Evolutionary conservation across 169 alveolate species (phyloP).

Genomic region (Plasmodium coatneyi): DNA sequence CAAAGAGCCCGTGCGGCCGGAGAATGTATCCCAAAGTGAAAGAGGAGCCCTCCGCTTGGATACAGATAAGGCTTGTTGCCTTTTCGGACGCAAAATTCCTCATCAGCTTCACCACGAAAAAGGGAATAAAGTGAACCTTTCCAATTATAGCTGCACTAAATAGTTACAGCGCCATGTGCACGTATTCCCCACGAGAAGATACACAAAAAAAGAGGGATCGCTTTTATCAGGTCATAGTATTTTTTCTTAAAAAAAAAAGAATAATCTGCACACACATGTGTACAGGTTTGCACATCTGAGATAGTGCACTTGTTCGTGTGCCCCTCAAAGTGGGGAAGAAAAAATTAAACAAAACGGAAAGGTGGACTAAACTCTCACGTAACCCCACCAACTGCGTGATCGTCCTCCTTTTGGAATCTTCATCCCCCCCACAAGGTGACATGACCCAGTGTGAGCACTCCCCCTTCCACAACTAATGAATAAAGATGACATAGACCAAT

Average conservation of each 20-base stretch:
- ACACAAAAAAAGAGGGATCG: not conserved
- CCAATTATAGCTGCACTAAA: not conserved
- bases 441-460: not conserved
- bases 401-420: not conserved
- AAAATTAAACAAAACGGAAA: not conserved
- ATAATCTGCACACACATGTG: not conserved
- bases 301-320: not conserved
- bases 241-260: not conserved
- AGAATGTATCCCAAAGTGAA: not conserved
- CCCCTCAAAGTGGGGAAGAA: not conserved
- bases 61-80: not conserved
- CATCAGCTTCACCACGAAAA: not conserved
- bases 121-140: not conserved
- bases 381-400: not conserved
- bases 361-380: not conserved
- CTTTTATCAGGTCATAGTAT: not conserved
- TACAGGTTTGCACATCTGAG: not conserved
- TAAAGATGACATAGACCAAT: conserved; percentile 14
- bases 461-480: not conserved
- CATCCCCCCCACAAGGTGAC: not conserved
- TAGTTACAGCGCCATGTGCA: not conserved
- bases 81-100: not conserved
- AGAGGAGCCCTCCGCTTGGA: not conserved
- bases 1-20: not conserved
- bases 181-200: not conserved